Base-by-base conservation (phyloP, 2,329 filamentous ascomycete species). In the Canariomyces notabilis region DNA sequence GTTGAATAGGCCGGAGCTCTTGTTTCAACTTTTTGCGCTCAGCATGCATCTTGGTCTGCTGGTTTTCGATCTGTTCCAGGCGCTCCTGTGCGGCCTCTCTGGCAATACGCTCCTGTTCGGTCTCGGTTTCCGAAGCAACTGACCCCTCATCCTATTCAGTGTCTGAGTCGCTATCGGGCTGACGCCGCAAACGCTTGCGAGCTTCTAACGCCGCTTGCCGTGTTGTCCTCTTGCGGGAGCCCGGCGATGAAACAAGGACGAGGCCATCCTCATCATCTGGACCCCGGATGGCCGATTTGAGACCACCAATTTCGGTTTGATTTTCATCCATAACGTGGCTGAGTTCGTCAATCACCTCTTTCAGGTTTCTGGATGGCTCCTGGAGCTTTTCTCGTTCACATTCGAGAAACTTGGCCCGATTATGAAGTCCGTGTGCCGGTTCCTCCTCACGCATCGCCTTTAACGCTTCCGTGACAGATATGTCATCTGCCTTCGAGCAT, bases 401-500 rank as follows among this genome's bases (percentile, higher is more conserved):
- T n/a, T 46, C 34, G 1, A 38, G 9, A 6, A 16, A 14, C 3
- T 29, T 14, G 4, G 26, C 3, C 6, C 18, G 15, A 2, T 31
- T 8, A 8, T 43, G 12, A 6, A 32, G 14, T 6, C 36, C 19
- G 2, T 31, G 29, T 2, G 19, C 26, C 4, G 26, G 2, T 19
- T 51, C 36, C 0, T 40, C 49, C 7, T 44, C 19, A 2, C 42
- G 9, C 5, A 76, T 59, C 15, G 57, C 65, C 11, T 66, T 62
- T 0, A 58, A 41, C 9, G 60, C 60, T 43, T 71, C 68, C 1
- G 54, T 65, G 35, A 63, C 56, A 1, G 66, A 61, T 2, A 83
- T 79, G 35, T 83, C 77, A 56, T 84, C 81, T 0, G 77, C 77
- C 56, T 82, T 83, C 5, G 70, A 74, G 54, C 79, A 82, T 15